Evolutionary conservation across 2,329 filamentous ascomycete species (phyloP), one percentile per base, ranked within the genome.

Genomic region (Ophiostoma pallidulum): DNA sequence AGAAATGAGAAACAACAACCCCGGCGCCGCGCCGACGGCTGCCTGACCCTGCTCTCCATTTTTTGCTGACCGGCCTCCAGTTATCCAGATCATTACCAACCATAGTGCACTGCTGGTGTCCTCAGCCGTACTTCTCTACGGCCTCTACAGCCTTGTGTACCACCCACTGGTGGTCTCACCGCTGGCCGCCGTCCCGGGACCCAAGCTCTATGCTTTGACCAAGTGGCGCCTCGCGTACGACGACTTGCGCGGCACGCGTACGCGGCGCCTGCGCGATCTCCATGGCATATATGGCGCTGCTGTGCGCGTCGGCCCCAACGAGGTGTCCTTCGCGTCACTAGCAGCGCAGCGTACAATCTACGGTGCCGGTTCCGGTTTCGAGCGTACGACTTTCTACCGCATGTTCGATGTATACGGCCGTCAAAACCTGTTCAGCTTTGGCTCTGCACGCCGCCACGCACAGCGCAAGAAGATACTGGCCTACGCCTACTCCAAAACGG

Each of bases 351-450:
- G 67, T n/a, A 67, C 66, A 0, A 77, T 78, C 19, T 77, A 78
- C 56, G 73, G 74, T 0, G 67, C 74, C 1, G 74, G 75, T 1
- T 71, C 65, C 39, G 66, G 66, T 0, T 77, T 71, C 47, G 72
- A 70, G 35, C 59, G 72, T 33, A 73, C 73, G 0, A 40, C 44
- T 1, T 78, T 77, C 54, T 78, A 78, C 47, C 65, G 68, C 38
- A 75, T 77, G 69, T 77, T 78, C 49, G 72, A 75, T 52, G 70
- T 67, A 0, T 75, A 74, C 42, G 72, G 71, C 0, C 62, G 63
- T 9, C 68, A 67, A 56, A 75, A 77, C 45, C 54, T 78, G 2
- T 77, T 78, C 55, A 73, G 71, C 0, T 76, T 77, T 50, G 59
- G 61, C 7, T 60, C 64, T 0, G 60, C 62, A 0, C 64, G 63